phyloP scores from a whole-genome alignment of 129 eudicot genomes.

The Chrysanthemum makinoi region DNA sequence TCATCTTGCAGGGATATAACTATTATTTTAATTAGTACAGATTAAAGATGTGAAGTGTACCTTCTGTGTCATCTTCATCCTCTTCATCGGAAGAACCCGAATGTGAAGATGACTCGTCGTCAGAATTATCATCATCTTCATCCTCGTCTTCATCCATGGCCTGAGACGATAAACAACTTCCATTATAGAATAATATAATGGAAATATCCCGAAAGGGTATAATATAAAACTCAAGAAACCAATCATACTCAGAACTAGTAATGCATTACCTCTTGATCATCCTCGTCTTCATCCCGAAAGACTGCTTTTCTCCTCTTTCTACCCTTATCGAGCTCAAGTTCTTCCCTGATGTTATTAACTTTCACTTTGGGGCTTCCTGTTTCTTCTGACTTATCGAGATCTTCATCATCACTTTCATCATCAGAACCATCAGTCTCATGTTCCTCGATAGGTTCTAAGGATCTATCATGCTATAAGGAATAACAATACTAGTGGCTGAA shows the following conservation, averaged over 20 bases:
- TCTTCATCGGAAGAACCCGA: conserved; percentile 49
- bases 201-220: neutral
- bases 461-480: conserved; percentile 7
- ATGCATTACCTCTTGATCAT: conserved; percentile 43
- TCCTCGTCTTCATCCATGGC: conserved; percentile 49
- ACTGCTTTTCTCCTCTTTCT: conserved; percentile 83
- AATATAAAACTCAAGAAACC: neutral
- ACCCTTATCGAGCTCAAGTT: conserved; percentile 60
- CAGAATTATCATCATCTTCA: conserved; percentile 37
- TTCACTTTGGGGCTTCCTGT: conserved; percentile 29
- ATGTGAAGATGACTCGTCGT: conserved; percentile 31
- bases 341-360: conserved; percentile 43
- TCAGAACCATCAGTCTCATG: conserved; percentile 44
- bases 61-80: conserved; percentile 42
- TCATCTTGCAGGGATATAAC: neutral
- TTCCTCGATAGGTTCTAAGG: conserved; percentile 41
- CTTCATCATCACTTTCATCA: conserved; percentile 53
- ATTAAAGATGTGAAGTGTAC: conserved; percentile 26
- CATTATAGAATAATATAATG: neutral
- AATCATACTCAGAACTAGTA: neutral
- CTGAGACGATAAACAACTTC: conserved; percentile 32
- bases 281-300: conserved; percentile 55
- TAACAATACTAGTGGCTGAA: too few species aligned
- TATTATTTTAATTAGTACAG: conserved; percentile 3
- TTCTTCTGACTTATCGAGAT: conserved; percentile 29